Evolutionary conservation across 169 alveolate genomes (phyloP).

Genomic region (Amoebophrya sp.): DNA sequence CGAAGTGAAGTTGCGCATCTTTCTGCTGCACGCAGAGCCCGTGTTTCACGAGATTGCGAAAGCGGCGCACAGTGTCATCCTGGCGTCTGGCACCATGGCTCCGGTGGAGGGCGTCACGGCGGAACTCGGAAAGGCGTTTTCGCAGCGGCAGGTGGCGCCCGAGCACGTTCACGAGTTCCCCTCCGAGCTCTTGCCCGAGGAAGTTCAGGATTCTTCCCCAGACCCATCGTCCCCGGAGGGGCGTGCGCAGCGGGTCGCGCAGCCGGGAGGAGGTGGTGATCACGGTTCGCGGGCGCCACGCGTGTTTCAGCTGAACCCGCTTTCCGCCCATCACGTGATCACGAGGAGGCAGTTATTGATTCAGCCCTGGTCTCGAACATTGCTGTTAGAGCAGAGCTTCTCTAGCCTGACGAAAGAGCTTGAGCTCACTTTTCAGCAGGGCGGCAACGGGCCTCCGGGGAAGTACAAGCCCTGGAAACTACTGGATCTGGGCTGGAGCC

Average conservation of each 20-base stretch:
- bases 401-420: background rate
- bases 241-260: too few species aligned
- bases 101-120: background rate
- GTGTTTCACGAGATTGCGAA: background rate
- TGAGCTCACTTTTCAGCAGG: background rate
- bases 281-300: too few species aligned
- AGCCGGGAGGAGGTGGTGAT: too few species aligned
- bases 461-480: background rate
- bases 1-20: too few species aligned
- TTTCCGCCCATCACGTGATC: background rate
- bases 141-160: background rate
- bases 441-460: background rate
- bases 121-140: background rate
- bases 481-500: background rate
- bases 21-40: background rate
- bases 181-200: too few species aligned
- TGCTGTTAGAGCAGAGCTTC: background rate
- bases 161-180: background rate
- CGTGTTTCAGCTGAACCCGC: background rate
- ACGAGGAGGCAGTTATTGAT: background rate
- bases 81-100: background rate
- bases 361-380: background rate
- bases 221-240: too few species aligned
- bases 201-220: too few species aligned
- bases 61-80: background rate